phyloP scores from a whole-genome alignment of 768 basidiomycete genomes.

The Phanerochaete sordida region DNA sequence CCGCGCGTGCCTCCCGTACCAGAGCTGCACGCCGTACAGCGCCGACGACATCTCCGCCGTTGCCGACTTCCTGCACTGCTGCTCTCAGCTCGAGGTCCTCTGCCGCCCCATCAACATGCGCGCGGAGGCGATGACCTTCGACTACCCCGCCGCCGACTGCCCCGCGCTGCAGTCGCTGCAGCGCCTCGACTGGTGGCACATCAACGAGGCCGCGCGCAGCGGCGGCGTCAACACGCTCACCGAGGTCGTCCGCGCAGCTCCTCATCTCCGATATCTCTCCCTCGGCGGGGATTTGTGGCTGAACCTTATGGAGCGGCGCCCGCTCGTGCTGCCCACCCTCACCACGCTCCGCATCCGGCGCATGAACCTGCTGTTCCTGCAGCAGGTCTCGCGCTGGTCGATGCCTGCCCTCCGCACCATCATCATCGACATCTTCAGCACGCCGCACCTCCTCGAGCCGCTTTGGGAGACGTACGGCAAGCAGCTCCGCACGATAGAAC shows the following conservation, averaged over 20 bases:
- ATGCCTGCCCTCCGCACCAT: constrained; percentile 52
- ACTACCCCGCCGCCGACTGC: constrained; percentile 46
- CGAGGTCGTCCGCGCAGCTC: constrained; percentile 47
- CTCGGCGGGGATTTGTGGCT: constrained; percentile 39
- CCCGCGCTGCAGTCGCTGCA: constrained; percentile 47
- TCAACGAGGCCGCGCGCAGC: constrained; percentile 49
- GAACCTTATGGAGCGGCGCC: constrained; percentile 17
- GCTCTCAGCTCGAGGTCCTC: constrained; percentile 50
- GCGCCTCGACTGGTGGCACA: constrained; percentile 70
- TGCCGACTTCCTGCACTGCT: constrained; percentile 34
- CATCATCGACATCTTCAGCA: constrained; percentile 46
- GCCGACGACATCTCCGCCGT: constrained; percentile 37
- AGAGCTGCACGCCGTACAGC: constrained; percentile 22
- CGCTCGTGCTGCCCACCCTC: constrained; percentile 41
- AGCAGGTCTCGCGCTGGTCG: constrained; percentile 44
- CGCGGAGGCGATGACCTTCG: constrained; percentile 37
- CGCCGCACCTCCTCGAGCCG: constrained; percentile 32
- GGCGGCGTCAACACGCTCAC: constrained; percentile 64
- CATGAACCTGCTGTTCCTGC: constrained; percentile 48
- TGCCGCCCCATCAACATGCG: constrained; percentile 34
- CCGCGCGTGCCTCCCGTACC: constrained; percentile 57
- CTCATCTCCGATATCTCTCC: constrained; percentile 56
- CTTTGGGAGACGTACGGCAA: constrained; percentile 49
- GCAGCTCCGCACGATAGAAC: constrained; percentile 52
- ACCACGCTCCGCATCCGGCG: constrained; percentile 50